Base-by-base conservation (phyloP, 116 monocot genomes). In the Thalassia testudinum region DNA sequence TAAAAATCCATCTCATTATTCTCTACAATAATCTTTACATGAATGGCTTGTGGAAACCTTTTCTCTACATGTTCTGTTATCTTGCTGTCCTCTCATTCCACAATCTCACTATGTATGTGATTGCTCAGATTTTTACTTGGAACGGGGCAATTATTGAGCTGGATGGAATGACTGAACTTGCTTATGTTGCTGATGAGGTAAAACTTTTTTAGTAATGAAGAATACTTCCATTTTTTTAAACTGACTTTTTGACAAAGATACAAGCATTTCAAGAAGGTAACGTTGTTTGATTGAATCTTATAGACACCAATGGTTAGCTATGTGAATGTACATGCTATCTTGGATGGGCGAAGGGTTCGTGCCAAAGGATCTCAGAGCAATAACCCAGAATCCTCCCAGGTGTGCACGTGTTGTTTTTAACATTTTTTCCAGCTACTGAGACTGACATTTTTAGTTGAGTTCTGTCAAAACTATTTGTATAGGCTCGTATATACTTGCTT, bases 241-340 rank as follows among this genome's bases (percentile, higher is more conserved):
- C 24, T 49, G 29, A 12, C 60, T 45, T 45, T 7, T 45, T 45
- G 19, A n/a, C 4, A 45, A 45, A 7, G 10, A 7, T 45, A 5
- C 45, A 45, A n/a, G 18, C 10, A 45, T 10, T 10, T 34, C n/a
- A n/a, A n/a, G n/a, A n/a, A n/a, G n/a, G 30, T 10, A 45, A 45
- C 15, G 4, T 45, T 45, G 15, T 45, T 45, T 45, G 4, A 45
- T 45, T 45, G 45, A 15, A n/a, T 45, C 15, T 20, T 5, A 40
- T 70, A 95, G 95, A 95, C 95, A 15, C 95, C 88, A 1, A 88
- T 88, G 85, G 77, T 88, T 53, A 88, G 85, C 65, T 95, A 88
- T 70, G 85, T 95, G 38, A 95, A 95, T 68, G 88, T 85, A 20
- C 95, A 95, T 60, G 95, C 85, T 27, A 77, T 95, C 59, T 69